Percentiles rank a stretch among this genome's conserved stretches.
These are phyloP conservation scores for Scopulariopsis brevicaulis DNA, from an alignment of 2,329 filamentous ascomycete species.

Conservation along the genomic window DNA sequence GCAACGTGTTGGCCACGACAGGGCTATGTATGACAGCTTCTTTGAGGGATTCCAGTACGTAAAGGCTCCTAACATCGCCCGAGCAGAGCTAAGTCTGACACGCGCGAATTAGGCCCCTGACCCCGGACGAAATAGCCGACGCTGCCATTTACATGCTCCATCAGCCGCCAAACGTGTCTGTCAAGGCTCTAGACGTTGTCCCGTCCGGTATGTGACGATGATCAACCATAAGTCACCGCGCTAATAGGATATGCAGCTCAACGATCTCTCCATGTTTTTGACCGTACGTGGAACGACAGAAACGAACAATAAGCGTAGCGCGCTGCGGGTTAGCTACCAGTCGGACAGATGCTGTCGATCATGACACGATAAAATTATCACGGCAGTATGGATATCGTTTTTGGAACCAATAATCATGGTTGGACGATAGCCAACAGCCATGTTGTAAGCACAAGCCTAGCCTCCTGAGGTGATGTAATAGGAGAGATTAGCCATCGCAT, in stretches of 20 bases:
- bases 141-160: constrained; percentile 29
- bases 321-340: no score
- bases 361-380: no score
- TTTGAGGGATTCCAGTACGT: constrained; percentile 26
- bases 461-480: no score
- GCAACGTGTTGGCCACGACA: constrained; percentile 29
- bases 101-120: constrained; percentile 17
- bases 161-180: constrained; percentile 18
- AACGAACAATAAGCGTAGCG: background rate
- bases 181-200: constrained; percentile 35
- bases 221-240: background rate
- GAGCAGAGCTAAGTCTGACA: background rate
- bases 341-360: no score
- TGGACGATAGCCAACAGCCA: no score
- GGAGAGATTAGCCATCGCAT: no score
- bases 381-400: no score
- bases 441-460: no score
- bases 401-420: no score
- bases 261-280: constrained; percentile 18
- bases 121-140: constrained; percentile 28
- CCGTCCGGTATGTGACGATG: constrained; percentile 16
- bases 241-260: constrained; percentile 10
- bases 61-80: background rate
- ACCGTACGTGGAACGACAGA: constrained; percentile 15
- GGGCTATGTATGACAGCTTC: constrained; percentile 26